Evolutionary conservation across 2,329 filamentous ascomycete genomes (phyloP).

Genomic region (Dactylellina haptotyla): DNA sequence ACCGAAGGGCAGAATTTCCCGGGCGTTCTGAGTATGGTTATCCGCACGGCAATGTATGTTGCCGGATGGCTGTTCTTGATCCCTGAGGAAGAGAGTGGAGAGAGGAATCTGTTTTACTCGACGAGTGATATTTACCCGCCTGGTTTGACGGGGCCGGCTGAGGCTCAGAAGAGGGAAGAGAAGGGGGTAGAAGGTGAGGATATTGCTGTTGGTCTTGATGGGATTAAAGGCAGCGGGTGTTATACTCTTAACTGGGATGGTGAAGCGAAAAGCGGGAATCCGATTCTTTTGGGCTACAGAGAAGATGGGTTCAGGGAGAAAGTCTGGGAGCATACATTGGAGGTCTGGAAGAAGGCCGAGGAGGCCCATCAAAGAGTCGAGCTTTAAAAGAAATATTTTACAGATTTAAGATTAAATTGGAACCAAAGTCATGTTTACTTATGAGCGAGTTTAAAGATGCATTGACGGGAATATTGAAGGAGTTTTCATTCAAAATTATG

Average conservation of each 20-base stretch:
- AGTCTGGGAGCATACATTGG: conserved; percentile 60
- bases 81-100: conserved; percentile 63
- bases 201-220: conserved; percentile 57
- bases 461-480: background rate
- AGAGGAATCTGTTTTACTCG: conserved; percentile 63
- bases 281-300: conserved; percentile 58
- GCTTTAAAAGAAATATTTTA: background rate
- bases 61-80: conserved; percentile 60
- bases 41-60: conserved; percentile 60
- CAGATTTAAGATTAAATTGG: background rate
- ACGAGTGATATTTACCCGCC: conserved; percentile 61
- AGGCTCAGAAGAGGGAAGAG: background rate
- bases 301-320: conserved; percentile 58
- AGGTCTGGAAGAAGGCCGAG: conserved; percentile 47
- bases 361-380: conserved; percentile 29
- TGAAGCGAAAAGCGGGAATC: conserved; percentile 54
- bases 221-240: conserved; percentile 59
- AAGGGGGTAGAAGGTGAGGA: conserved; percentile 41
- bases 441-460: background rate
- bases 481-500: background rate
- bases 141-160: background rate
- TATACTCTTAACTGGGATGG: conserved; percentile 57
- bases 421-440: no score
- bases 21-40: conserved; percentile 59
- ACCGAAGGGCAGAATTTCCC: conserved; percentile 62